Evolutionary conservation across 352 stramenopile species (phyloP).

Genomic region (Phytophthora gonapodyides): DNA sequence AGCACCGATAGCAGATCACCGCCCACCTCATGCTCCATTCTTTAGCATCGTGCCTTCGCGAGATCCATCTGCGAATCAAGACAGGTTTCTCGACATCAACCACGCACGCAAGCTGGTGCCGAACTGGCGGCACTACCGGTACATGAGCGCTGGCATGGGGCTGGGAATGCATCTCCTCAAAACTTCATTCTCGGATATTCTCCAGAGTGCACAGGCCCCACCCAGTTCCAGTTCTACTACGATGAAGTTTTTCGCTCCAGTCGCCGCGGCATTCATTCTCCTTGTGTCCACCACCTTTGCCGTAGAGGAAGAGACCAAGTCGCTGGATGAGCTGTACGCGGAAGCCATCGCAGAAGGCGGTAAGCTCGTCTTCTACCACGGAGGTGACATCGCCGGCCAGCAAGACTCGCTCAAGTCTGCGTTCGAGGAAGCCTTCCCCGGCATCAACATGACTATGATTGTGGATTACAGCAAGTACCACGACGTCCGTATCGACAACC

Average conservation of each 20-base stretch:
- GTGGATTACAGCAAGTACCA: slow-evolving; percentile 62
- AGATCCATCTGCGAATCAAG: slow-evolving; percentile 11
- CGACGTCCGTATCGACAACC: slow-evolving; percentile 62
- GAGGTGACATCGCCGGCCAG: slow-evolving; percentile 40
- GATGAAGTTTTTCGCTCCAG: slow-evolving; percentile 23
- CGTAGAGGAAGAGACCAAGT: slow-evolving; percentile 48
- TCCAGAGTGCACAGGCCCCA: too few species aligned
- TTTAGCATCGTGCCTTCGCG: neutral
- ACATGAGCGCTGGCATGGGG: too few species aligned
- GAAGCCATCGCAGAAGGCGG: slow-evolving; percentile 50
- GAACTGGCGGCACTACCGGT: too few species aligned
- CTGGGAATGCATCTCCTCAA: neutral
- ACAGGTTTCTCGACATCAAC: neutral
- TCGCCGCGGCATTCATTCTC: slow-evolving; percentile 6
- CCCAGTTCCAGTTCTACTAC: neutral
- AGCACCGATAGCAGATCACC: slow-evolving; percentile 12
- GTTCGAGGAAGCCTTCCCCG: slow-evolving; percentile 40
- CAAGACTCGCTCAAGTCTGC: slow-evolving; percentile 24
- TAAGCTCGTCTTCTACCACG: slow-evolving; percentile 50
- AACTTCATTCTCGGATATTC: neutral
- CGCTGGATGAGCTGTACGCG: slow-evolving; percentile 47
- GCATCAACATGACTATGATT: slow-evolving; percentile 57
- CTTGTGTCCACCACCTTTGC: neutral
- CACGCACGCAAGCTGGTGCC: too few species aligned
- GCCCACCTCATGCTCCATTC: neutral